phyloP scores from a whole-genome alignment of 2,329 filamentous ascomycete genomes.

The Apiospora saccharicola region DNA sequence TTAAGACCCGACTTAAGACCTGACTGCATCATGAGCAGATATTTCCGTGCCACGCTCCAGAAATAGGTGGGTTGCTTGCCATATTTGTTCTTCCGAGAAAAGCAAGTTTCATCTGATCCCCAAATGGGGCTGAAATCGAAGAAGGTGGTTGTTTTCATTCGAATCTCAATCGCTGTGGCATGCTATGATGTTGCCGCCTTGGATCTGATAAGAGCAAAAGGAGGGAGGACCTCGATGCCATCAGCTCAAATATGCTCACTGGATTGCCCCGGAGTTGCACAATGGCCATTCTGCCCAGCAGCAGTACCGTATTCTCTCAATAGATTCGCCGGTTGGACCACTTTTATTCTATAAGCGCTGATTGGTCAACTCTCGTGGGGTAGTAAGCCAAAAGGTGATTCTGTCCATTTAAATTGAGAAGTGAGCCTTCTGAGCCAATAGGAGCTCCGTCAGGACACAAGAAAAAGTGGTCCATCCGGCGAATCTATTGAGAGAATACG shows the following conservation, averaged over 20 bases:
- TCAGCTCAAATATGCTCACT: background rate
- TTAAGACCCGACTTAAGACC: background rate
- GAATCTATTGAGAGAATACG: no score
- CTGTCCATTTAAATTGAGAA: no score
- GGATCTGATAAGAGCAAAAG: background rate
- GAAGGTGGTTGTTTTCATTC: background rate
- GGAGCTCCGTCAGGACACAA: no score
- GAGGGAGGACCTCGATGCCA: background rate
- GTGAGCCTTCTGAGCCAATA: no score
- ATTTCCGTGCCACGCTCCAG: background rate
- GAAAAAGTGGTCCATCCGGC: no score
- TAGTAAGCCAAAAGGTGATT: no score
- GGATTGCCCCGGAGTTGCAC: background rate
- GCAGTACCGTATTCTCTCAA: background rate
- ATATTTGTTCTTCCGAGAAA: background rate
- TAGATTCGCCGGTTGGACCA: no score
- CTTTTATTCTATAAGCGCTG: no score
- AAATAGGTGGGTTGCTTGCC: constrained; percentile 7
- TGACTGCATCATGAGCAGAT: constrained; percentile 1
- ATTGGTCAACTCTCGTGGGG: no score
- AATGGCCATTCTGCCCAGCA: constrained; percentile 7
- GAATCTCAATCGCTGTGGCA: background rate
- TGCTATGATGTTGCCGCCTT: background rate
- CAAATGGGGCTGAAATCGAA: background rate
- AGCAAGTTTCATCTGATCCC: background rate